Evolutionary conservation across 192 early-diverging fungal species (phyloP), one percentile per base, ranked within the genome.

Genomic region (Pilobolus umbonatus): DNA sequence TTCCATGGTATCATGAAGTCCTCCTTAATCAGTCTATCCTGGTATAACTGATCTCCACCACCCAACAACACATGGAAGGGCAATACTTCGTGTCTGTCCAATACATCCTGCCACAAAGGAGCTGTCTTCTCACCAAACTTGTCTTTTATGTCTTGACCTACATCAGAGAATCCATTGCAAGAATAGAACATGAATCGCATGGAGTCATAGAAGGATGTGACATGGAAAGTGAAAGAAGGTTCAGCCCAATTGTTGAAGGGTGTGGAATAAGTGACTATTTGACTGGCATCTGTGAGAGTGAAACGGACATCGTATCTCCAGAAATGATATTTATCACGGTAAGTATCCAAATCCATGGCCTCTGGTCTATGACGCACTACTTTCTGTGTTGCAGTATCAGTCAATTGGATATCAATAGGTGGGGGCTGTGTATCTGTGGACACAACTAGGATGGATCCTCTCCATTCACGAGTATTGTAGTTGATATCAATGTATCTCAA

Each of bases 1-100:
- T 81, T 61, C 82, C 83, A 88, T 10, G 80, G 79, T 46, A 65
- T 74, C 80, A 85, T 81, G 46, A 80, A 72, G 0, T 68, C 62
- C 14, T 82, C 68, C 4, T 78, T 47, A 71, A 83, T 76, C 43
- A 89, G 49, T 25, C 61, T 52, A 66, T 88, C 87, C 22, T 79
- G 66, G 47, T 89, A 89, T 14, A 89, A 70, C 61, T 89, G 87
- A 68, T 89, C 87, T 46, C 87, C 87, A 21, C 87, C 87, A 36
- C 87, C 85, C 43, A 89, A 73, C 71, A 86, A 77, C 19, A 85
- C 80, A 54, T 89, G 85, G 64, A 85, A 83, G 10, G 85, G 85
- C 26, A 75, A 65, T 21, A 62, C 61, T 2, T 64, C 67, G 58
- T 86, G 85, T 64, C 84, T 79, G 22, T 71, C 73, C 61, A 85